Percentiles rank a stretch among this genome's conserved stretches.
Conservation (phyloP, 2,329 filamentous ascomycete genomes). For the Xylaria digitata region DNA sequence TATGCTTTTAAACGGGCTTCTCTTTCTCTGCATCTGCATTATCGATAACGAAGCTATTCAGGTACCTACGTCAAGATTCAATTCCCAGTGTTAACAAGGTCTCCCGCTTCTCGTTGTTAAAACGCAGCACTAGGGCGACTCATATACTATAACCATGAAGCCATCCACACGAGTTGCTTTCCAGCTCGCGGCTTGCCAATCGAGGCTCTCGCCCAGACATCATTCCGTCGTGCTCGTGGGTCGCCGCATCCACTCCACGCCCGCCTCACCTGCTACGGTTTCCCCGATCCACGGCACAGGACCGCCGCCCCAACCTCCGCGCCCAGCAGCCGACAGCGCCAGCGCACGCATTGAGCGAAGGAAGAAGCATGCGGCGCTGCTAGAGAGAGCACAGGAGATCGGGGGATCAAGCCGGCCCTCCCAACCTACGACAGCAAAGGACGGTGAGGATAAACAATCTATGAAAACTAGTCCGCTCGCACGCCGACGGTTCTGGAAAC, state of each 20-base stretch:
- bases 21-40: neutral
- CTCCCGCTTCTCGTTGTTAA: neutral
- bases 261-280: conserved; percentile 58
- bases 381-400: conserved; percentile 63
- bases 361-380: conserved; percentile 65
- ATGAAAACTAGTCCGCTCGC: conserved; percentile 54
- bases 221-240: conserved; percentile 41
- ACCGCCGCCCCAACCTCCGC: conserved; percentile 68
- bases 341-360: conserved; percentile 61
- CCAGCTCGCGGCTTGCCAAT: conserved; percentile 49
- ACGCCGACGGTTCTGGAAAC: conserved; percentile 87
- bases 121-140: neutral
- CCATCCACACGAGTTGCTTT: conserved; percentile 55
- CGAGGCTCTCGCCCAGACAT: conserved; percentile 43
- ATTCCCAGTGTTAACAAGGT: conserved; percentile 1
- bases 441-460: conserved; percentile 9
- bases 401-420: conserved; percentile 49
- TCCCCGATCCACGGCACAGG: conserved; percentile 66
- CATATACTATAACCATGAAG: conserved; percentile 53
- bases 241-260: conserved; percentile 49
- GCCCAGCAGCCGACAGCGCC: conserved; percentile 54
- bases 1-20: conserved; percentile 7
- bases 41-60: conserved; percentile 23
- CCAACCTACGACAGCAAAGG: neutral
- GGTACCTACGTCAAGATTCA: neutral